Base-by-base conservation (phyloP, 169 alveolate genomes). In the Sarcocystis neurona region DNA sequence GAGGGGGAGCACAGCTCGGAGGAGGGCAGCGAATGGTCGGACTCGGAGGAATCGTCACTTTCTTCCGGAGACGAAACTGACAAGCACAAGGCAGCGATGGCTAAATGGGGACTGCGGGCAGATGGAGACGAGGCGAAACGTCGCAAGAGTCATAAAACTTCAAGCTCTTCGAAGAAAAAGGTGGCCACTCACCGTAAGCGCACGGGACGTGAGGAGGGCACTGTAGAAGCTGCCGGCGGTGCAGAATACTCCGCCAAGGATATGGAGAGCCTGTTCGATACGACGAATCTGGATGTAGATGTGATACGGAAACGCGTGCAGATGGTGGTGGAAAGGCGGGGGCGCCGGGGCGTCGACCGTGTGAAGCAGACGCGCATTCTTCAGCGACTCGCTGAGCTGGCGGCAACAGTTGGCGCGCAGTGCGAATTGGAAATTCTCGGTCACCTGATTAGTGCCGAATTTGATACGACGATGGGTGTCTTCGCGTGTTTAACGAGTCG, bases 301-400 rank as follows among this genome's bases (percentile, higher is more conserved):
- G 95, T 91, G 53, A 93, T 96, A 66, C 93, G 94, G 84, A 78
- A 89, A 63, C 90, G 96, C 39, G 97, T 96, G 27, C 95, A 95
- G 91, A 90, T 95, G 79, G 95, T 96, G 5, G 95, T 96, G 8
- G 98, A 95, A 86, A 96, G 94, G 82, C 93, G 98, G 44, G 98
- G 98, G 20, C 94, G 96, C 77, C 90, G 97, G 37, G 98, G 98
- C 30, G 96, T 95, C 43, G 97, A 96, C 80, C 95, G 94, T 39
- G 94, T 92, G 85, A 98, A 96, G 66, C 96, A 96, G 56, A 95
- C 95, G 74, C 89, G 96, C 58, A 92, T 96, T 34, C 87, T 96
- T 70, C 94, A 96, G 87, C 92, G 94, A 27, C 93, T 96, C 43
- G 96, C 97, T 34, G 97, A 96, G 79, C 92, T 96, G 60, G 92